Evolutionary conservation across 2,329 filamentous ascomycete genomes (phyloP), one percentile per base, ranked within the genome.

Genomic region (Teratosphaeria epicoccoides): DNA sequence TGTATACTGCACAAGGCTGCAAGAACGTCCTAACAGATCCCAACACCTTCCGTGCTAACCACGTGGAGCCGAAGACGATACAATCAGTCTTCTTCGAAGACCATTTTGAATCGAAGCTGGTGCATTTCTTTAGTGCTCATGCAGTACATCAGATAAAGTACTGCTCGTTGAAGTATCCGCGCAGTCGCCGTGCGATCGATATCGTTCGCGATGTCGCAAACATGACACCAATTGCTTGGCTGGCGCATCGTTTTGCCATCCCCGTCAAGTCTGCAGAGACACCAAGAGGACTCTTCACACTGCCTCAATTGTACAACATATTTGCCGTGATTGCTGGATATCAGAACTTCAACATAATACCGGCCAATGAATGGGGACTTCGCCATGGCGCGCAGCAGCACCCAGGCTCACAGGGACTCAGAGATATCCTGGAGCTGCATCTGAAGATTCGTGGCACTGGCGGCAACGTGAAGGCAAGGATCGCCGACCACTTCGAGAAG

Each of bases 191-290:
- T 29, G 71, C 73, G 1, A 74, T 78, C 57, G 73, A 78, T 50
- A 73, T 77, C 3, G 72, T 87, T 9, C 78, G 82, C 23, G 82
- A 87, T 54, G 77, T 88, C 1, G 83, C 80, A 24, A 88, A 88
- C 62, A 68, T 86, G 24, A 77, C 76, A 0, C 83, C 84, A 5
- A 79, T 82, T 3, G 74, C 80, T 59, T 87, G 79, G 60, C 71
- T 86, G 40, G 80, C 78, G 0, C 73, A 83, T 2, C 75, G 77
- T 4, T 85, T 87, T 63, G 79, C 81, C 47, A 70, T 88, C 3
- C 83, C 85, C 0, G 71, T 88, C 37, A 86, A 87, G 70, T 82
- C 79, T 0, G 64, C 67, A 2, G 72, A 79, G 10, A 78, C 81
- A 48, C 78, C 80, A 2, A 78, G 75, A 57, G 84, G 84, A 2